A percentile compares a stretch with the other conserved stretches of the same genome.
phyloP scores from a whole-genome alignment of 2,329 filamentous ascomycete genomes.

The Thielaviopsis cerberus region DNA sequence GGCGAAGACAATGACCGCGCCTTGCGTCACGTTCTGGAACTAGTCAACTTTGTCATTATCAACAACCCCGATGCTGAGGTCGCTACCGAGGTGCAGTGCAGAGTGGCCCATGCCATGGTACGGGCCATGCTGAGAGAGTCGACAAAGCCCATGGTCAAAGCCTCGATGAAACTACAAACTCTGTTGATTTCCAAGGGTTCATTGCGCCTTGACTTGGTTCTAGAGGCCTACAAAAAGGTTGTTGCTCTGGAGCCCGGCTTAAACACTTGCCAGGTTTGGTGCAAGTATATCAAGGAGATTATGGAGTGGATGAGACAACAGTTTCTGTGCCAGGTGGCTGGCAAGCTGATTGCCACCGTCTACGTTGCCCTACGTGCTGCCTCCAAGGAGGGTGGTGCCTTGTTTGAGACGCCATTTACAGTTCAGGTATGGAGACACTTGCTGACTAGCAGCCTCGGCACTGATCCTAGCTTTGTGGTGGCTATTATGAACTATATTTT shows the following conservation, averaged over 20 bases:
- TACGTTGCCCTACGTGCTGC: conserved; percentile 29
- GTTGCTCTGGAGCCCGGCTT: conserved; percentile 16
- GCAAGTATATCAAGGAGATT: conserved; percentile 28
- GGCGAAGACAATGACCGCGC: conserved; percentile 46
- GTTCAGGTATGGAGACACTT: conserved; percentile 35
- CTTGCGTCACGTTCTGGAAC: conserved; percentile 42
- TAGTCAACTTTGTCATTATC: conserved; percentile 31
- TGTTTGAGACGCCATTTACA: conserved; percentile 16
- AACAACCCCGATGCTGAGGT: conserved; percentile 28
- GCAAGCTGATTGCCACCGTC: conserved; percentile 40
- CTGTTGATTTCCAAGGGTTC: conserved; percentile 45
- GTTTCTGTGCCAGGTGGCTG: conserved; percentile 39
- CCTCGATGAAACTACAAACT: conserved; percentile 48
- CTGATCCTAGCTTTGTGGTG: conserved; percentile 35
- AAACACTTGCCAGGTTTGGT: conserved; percentile 29
- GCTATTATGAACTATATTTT: conserved; percentile 47
- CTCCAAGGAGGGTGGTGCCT: conserved; percentile 14
- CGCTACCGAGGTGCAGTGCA: conserved; percentile 23
- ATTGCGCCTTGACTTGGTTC: conserved; percentile 29
- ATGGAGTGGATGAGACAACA: conserved; percentile 38
- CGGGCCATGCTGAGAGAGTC: conserved; percentile 42
- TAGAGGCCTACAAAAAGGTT: conserved; percentile 22
- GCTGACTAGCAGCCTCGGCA: conserved; percentile 31
- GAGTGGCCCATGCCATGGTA: conserved; percentile 33
- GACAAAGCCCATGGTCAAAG: conserved; percentile 47